These are phyloP conservation scores for Colletotrichum gloeosporioides DNA, from an alignment of 2,329 filamentous ascomycete genomes.

Conservation along the genomic window DNA sequence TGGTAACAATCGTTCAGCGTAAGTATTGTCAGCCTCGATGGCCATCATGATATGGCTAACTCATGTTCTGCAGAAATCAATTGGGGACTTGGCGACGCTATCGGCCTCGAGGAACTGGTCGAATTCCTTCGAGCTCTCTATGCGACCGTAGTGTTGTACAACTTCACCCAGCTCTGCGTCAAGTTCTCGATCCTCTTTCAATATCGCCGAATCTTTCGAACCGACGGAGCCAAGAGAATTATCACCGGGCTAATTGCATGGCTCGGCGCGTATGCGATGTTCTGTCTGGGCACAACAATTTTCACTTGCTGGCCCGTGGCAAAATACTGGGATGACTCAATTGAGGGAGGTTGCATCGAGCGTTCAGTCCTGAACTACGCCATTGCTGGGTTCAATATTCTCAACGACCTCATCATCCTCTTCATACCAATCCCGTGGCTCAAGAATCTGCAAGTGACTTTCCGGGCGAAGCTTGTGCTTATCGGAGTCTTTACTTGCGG, in stretches of 20 bases:
- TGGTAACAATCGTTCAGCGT: not conserved
- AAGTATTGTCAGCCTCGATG: not conserved
- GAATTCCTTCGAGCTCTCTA: constrained; percentile 27
- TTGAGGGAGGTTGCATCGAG: constrained; percentile 29
- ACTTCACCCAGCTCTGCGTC: constrained; percentile 27
- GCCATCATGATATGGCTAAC: not conserved
- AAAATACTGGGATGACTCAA: constrained; percentile 30
- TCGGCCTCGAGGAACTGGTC: constrained; percentile 12
- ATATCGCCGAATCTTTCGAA: constrained; percentile 31
- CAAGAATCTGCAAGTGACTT: constrained; percentile 40
- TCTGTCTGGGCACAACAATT: constrained; percentile 27
- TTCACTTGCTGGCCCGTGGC: constrained; percentile 31
- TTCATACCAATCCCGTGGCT: constrained; percentile 34
- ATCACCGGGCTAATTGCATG: constrained; percentile 27
- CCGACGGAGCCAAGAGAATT: constrained; percentile 23
- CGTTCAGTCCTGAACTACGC: constrained; percentile 26
- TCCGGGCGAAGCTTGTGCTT: constrained; percentile 46
- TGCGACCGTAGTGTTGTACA: constrained; percentile 29
- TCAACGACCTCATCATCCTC: constrained; percentile 34
- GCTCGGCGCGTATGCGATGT: constrained; percentile 24
- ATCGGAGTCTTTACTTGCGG: constrained; percentile 42
- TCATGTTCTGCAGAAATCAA: constrained; percentile 22
- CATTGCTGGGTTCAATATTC: constrained; percentile 36
- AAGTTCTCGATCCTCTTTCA: constrained; percentile 34
- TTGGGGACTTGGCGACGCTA: constrained; percentile 26